Evolutionary conservation across 2,329 filamentous ascomycete genomes (phyloP).

Genomic region (Exophiala calicioides): DNA sequence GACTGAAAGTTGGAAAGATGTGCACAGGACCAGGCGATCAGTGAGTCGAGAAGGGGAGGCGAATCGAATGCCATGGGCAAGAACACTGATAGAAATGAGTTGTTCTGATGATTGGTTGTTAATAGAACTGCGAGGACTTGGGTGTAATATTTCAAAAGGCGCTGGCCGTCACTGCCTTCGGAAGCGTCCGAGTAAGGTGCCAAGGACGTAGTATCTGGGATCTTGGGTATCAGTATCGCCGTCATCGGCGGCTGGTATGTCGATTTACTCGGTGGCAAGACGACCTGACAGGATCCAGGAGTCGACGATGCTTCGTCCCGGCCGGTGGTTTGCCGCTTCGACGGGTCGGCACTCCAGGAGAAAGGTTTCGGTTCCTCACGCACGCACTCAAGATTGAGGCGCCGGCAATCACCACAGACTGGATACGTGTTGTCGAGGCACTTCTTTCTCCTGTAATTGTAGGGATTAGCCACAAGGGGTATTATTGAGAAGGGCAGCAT

Average conservation of each 20-base stretch:
- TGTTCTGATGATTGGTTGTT: not conserved
- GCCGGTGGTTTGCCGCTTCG: too few species aligned
- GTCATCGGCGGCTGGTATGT: not conserved
- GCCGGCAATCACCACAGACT: not conserved
- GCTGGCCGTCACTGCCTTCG: not conserved
- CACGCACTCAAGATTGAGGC: not conserved
- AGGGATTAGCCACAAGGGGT: too few species aligned
- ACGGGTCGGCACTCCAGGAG: too few species aligned
- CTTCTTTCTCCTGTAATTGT: not conserved
- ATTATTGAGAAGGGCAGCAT: too few species aligned
- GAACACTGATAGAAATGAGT: not conserved
- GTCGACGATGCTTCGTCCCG: too few species aligned
- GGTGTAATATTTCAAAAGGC: conserved; percentile 1
- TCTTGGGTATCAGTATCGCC: not conserved
- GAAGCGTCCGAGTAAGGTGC: not conserved
- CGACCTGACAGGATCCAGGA: too few species aligned
- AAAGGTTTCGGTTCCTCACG: not conserved
- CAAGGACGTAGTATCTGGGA: not conserved
- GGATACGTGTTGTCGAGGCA: conserved; percentile 1
- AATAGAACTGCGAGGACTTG: not conserved
- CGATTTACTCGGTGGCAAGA: not conserved
- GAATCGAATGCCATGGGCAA: conserved; percentile 1
- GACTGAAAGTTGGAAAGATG: conserved; percentile 1
- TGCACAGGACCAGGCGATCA: not conserved
- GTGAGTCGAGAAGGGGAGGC: not conserved